Evolutionary conservation across 192 early-diverging fungal genomes (phyloP), one percentile per base, ranked within the genome.

Genomic region (Entophlyctis helioformis): DNA sequence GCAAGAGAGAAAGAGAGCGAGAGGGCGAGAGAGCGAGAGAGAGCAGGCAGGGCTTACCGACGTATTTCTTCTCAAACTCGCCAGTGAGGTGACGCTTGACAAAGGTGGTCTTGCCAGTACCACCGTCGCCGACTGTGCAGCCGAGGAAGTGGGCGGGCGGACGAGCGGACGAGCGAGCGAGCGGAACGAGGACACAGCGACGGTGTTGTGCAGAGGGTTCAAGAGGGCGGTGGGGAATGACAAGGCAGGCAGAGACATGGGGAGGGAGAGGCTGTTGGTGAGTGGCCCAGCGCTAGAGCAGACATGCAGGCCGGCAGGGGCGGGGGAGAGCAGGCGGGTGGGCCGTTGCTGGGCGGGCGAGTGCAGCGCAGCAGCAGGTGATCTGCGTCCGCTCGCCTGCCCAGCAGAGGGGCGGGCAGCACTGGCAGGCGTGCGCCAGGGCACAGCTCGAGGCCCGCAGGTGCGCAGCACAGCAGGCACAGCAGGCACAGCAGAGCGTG

Each of bases 11-110:
- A 22, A 29, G 24, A 46, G 20, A 36, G 32, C 47, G 22, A 32
- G 20, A 16, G 32, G 8, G 22, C 12, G n/a, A 2, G 20, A 1
- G 8, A 15, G n/a, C n/a, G 25, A 31, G n/a, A 46, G 28, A 22
- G 12, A 45, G 16, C 27, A 18, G 52, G 20, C 36, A 1, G 9
- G 44, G 63, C 78, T 65, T 77, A 89, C 86, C 88, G 59, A 98
- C 82, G 70, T 98, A 98, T 72, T 93, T 95, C 91, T 98, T 98
- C 69, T 98, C 96, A 56, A 96, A 98, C 79, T 98, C 96, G 60
- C 96, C 96, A 48, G 91, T 91, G 70, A 88, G 83, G 60, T 98
- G 96, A 58, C 96, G 91, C 81, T 98, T 98, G 56, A 98, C 96
- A 60, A 98, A 98, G 53, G 96, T 98, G 51, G 96, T 98, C 79